phyloP scores from a whole-genome alignment of 2,329 filamentous ascomycete genomes.

The Aspergillus udagawae region DNA sequence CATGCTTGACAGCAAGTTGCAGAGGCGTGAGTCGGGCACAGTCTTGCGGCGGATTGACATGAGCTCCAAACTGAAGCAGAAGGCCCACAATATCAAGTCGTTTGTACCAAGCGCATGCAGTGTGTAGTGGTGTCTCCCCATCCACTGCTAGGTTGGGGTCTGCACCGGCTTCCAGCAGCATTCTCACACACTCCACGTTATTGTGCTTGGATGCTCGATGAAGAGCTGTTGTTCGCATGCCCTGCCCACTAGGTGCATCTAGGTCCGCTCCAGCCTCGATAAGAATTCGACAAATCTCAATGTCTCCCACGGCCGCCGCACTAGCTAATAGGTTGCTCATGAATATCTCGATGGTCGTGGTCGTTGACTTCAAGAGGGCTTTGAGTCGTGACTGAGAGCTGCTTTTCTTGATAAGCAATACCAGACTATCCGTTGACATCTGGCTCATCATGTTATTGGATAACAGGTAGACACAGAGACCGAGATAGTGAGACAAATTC shows the following conservation, averaged over 20 bases:
- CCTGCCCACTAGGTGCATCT: constrained; percentile 2
- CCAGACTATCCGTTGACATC: constrained; percentile 6
- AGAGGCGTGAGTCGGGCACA: constrained; percentile 9
- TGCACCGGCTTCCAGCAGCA: background rate
- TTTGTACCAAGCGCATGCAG: background rate
- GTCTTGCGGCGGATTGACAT: constrained; percentile 11
- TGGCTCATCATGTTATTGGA: constrained; percentile 13
- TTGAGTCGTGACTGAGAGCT: constrained; percentile 4
- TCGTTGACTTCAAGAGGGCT: constrained; percentile 9
- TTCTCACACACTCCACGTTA: constrained; percentile 12
- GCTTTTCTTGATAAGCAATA: constrained; percentile 10
- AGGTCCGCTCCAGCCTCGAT: constrained; percentile 8
- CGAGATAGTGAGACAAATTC: background rate
- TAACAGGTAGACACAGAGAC: constrained; percentile 11
- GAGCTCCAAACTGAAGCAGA: constrained; percentile 13
- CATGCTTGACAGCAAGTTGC: constrained; percentile 7
- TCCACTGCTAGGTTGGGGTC: constrained; percentile 8
- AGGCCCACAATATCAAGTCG: constrained; percentile 11
- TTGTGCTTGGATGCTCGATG: constrained; percentile 2
- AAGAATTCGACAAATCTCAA: constrained; percentile 11
- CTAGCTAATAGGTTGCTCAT: constrained; percentile 13
- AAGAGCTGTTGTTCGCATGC: constrained; percentile 9
- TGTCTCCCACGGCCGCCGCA: constrained; percentile 12
- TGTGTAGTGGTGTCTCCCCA: constrained; percentile 1
- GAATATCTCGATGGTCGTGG: constrained; percentile 14